These are phyloP conservation scores for Terfezia boudieri DNA, from an alignment of 495 filamentous ascomycete species.

Conservation along the genomic window DNA sequence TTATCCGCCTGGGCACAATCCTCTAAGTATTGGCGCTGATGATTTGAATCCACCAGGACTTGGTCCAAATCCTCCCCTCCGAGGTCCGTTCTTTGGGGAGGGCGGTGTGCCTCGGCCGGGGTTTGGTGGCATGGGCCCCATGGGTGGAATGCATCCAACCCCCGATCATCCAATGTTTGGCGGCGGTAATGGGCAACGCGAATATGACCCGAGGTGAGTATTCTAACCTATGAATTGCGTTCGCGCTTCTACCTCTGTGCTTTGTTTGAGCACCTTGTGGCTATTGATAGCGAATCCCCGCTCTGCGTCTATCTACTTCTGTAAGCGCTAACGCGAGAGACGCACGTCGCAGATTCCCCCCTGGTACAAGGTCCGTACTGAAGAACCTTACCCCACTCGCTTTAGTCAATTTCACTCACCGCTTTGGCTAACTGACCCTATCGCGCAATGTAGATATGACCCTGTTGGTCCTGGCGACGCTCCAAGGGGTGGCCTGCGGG, in stretches of 20 bases:
- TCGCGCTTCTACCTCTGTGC: too few species aligned
- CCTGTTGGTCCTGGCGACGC: constrained; percentile 54
- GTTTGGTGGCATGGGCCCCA: constrained; percentile 22
- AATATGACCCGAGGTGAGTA: too few species aligned
- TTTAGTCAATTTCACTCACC: not conserved
- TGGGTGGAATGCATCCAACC: constrained; percentile 77
- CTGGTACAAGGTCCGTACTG: not conserved
- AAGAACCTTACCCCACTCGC: not conserved
- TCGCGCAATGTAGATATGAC: constrained; percentile 34
- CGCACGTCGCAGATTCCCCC: not conserved
- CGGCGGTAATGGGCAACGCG: constrained; percentile 19
- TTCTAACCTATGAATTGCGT: not conserved
- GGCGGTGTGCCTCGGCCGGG: constrained; percentile 28
- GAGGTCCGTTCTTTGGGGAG: constrained; percentile 34
- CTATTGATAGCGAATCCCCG: too few species aligned
- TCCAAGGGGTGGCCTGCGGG: constrained; percentile 28
- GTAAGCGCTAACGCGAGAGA: too few species aligned
- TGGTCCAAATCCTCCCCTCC: constrained; percentile 61
- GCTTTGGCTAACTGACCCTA: not conserved
- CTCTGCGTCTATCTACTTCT: too few species aligned
- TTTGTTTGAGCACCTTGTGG: too few species aligned
- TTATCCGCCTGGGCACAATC: constrained; percentile 23
- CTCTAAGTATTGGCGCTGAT: constrained; percentile 49
- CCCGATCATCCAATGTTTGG: constrained; percentile 83
- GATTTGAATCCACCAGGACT: constrained; percentile 77